These are phyloP conservation scores for Starmerella floricola DNA, from an alignment of 805 yeast species.

Conservation along the genomic window DNA sequence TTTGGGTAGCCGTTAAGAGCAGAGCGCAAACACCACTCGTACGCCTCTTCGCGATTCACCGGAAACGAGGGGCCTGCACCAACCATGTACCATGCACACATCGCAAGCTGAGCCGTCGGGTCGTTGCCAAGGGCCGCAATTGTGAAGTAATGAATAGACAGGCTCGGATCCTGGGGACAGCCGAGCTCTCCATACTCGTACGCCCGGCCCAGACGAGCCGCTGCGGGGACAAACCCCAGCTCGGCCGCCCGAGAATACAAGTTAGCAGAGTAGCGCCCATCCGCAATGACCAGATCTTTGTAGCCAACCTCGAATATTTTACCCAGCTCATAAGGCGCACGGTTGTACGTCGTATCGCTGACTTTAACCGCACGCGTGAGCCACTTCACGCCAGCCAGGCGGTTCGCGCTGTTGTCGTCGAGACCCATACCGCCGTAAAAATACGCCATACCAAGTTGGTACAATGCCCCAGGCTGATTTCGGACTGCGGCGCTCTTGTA, in stretches of 20 bases:
- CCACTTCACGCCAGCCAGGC: conserved; percentile 88
- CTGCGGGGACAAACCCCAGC: conserved; percentile 70
- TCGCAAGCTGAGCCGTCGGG: conserved; percentile 76
- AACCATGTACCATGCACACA: conserved; percentile 93
- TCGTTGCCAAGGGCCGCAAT: conserved; percentile 84
- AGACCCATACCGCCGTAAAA: conserved; percentile 80
- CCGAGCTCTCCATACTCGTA: conserved; percentile 64
- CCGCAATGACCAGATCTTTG: conserved; percentile 74
- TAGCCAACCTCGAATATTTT: conserved; percentile 75
- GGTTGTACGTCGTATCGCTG: conserved; percentile 73
- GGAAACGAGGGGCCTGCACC: conserved; percentile 79
- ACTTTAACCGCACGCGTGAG: conserved; percentile 70
- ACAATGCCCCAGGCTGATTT: conserved; percentile 96
- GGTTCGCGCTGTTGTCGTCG: conserved; percentile 47
- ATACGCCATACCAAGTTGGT: conserved; percentile 75
- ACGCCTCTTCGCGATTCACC: conserved; percentile 72
- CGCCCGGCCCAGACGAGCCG: conserved; percentile 64
- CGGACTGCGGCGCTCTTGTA: conserved; percentile 76
- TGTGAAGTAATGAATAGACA: conserved; percentile 85
- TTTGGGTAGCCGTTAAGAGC: conserved; percentile 63
- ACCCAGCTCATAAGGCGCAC: conserved; percentile 91
- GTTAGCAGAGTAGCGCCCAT: conserved; percentile 70
- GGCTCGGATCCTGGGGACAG: conserved; percentile 65
- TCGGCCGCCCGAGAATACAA: conserved; percentile 81
- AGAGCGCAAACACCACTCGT: conserved; percentile 86